Percentiles rank a stretch among this genome's conserved stretches.
Conservation (phyloP, 805 yeast species). For the Sporopachydermia lactativora region DNA sequence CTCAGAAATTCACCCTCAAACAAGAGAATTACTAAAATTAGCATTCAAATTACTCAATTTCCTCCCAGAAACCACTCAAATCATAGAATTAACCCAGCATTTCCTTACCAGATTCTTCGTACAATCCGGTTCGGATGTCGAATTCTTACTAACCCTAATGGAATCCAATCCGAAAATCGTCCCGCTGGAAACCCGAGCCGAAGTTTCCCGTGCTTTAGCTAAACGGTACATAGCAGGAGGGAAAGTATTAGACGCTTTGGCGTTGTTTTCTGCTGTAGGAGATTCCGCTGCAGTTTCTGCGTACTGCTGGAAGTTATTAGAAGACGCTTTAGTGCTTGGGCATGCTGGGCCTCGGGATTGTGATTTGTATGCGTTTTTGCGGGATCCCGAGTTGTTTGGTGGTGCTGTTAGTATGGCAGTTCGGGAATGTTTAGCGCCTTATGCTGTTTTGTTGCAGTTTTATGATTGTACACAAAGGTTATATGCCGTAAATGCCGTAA, state of each 20-base stretch:
- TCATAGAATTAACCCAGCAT: not conserved
- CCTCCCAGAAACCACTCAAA: too few relatives aligned
- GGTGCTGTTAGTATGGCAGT: not conserved
- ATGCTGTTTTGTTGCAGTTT: not conserved
- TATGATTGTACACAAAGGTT: too few relatives aligned
- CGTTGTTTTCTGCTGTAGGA: not conserved
- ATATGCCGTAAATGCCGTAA: not conserved
- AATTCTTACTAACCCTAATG: not conserved
- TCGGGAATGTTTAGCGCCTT: not conserved
- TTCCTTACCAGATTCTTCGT: not conserved
- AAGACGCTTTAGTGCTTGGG: not conserved
- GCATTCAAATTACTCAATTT: not conserved
- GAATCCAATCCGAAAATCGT: not conserved
- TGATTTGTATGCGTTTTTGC: not conserved
- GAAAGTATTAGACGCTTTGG: not conserved
- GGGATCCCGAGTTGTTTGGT: not conserved
- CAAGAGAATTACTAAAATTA: not conserved
- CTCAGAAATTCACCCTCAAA: not conserved
- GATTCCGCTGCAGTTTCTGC: not conserved
- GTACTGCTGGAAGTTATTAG: not conserved
- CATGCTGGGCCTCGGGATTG: not conserved
- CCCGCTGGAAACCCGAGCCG: not conserved
- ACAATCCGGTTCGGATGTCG: not conserved
- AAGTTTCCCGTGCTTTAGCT: not conserved
- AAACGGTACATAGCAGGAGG: not conserved